Evolutionary conservation across 805 yeast species (phyloP).

Genomic region (Candida parachauliodes): DNA sequence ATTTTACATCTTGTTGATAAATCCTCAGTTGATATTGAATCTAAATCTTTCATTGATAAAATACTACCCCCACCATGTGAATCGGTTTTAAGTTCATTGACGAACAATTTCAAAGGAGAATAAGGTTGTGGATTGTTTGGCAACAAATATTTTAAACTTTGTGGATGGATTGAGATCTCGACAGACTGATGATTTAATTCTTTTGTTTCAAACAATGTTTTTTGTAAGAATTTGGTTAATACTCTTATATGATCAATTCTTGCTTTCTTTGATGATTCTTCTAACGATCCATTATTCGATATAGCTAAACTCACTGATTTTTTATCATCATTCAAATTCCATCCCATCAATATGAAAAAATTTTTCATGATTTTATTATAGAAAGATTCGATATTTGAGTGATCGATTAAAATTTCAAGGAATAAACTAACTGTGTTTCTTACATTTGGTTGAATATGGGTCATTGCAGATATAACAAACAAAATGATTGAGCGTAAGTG

Average conservation of each 20-base stretch:
- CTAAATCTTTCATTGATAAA: slow-evolving; percentile 35
- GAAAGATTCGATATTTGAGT: slow-evolving; percentile 47
- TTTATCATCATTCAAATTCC: slow-evolving; percentile 52
- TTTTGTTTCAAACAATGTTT: slow-evolving; percentile 32
- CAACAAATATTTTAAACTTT: slow-evolving; percentile 49
- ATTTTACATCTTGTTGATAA: slow-evolving; percentile 50
- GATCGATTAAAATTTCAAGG: slow-evolving; percentile 53
- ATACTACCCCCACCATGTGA: slow-evolving; percentile 18
- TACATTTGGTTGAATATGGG: slow-evolving; percentile 77
- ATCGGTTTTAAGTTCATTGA: slow-evolving; percentile 24
- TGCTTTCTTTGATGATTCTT: slow-evolving; percentile 33
- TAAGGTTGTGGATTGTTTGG: slow-evolving; percentile 62
- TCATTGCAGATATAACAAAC: slow-evolving; percentile 87
- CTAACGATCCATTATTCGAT: slow-evolving; percentile 27
- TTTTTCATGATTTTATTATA: slow-evolving; percentile 70
- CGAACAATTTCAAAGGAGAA: slow-evolving; percentile 58
- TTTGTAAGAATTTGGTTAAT: slow-evolving; percentile 41
- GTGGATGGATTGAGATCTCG: slow-evolving; percentile 37
- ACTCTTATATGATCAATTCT: slow-evolving; percentile 39
- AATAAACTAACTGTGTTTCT: slow-evolving; percentile 73
- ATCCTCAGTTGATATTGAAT: slow-evolving; percentile 57
- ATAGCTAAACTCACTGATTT: slow-evolving; percentile 33
- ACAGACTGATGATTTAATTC: not conserved
- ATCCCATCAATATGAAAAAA: slow-evolving; percentile 67
- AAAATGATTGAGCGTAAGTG: slow-evolving; percentile 62